Evolutionary conservation across 192 early-diverging fungal genomes (phyloP).

Genomic region (Coemansia reversa): DNA sequence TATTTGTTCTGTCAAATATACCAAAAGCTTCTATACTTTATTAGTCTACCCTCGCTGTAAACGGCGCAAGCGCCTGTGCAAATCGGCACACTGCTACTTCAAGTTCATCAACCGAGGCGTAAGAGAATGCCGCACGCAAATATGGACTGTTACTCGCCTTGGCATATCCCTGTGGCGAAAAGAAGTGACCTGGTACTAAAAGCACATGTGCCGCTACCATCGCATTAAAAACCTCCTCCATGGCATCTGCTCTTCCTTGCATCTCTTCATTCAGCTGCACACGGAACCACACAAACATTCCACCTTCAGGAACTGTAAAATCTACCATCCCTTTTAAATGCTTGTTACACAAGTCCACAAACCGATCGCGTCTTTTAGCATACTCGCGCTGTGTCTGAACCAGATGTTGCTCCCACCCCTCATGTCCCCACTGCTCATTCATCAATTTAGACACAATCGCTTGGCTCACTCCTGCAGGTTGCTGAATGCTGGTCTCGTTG

Average conservation of each 20-base stretch:
- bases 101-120: conserved; percentile 62
- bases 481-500: conserved; percentile 77
- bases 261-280: conserved; percentile 47
- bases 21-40: too few relatives aligned
- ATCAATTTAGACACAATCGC: conserved; percentile 70
- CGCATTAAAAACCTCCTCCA: conserved; percentile 61
- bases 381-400: conserved; percentile 73
- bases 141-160: conserved; percentile 55
- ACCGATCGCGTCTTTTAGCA: conserved; percentile 63
- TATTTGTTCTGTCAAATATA: background rate
- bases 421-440: conserved; percentile 71
- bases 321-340: conserved; percentile 63
- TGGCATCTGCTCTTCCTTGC: conserved; percentile 52
- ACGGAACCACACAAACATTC: conserved; percentile 93
- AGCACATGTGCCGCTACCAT: conserved; percentile 69
- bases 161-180: conserved; percentile 54
- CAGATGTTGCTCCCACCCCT: conserved; percentile 76
- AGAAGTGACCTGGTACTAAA: conserved; percentile 68
- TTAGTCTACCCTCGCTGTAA: conserved; percentile 2
- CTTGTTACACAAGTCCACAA: conserved; percentile 62
- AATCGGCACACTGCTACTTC: conserved; percentile 63
- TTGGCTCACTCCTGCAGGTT: conserved; percentile 83
- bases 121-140: conserved; percentile 71
- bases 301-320: conserved; percentile 63
- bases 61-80: conserved; percentile 56